A percentile compares a stretch with the other conserved stretches of the same genome.
These are phyloP conservation scores for Lactarius indigo DNA, from an alignment of 768 basidiomycete species.

Conservation along the genomic window DNA sequence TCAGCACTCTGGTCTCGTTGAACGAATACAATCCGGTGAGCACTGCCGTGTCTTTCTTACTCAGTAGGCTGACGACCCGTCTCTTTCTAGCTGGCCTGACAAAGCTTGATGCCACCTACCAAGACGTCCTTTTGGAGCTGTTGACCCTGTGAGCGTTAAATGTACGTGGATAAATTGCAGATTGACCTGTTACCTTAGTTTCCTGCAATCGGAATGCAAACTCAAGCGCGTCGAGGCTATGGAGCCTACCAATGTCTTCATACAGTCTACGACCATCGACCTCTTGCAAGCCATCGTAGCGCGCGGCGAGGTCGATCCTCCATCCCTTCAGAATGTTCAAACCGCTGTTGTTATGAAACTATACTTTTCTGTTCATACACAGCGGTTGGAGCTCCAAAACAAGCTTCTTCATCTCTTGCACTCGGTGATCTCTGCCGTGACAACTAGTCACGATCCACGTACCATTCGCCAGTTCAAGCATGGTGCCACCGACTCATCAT, in stretches of 20 bases:
- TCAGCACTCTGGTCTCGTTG: slow-evolving; percentile 55
- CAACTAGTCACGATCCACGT: slow-evolving; percentile 34
- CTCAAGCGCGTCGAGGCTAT: slow-evolving; percentile 45
- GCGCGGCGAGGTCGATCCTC: slow-evolving; percentile 70
- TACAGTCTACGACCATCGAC: slow-evolving; percentile 77
- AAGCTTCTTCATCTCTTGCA: slow-evolving; percentile 91
- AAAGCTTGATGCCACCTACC: slow-evolving; percentile 60
- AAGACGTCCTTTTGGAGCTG: slow-evolving; percentile 72
- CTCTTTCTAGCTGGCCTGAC: slow-evolving; percentile 18
- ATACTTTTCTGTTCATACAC: slow-evolving; percentile 65
- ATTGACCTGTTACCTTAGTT: slow-evolving; percentile 40
- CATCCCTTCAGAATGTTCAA: slow-evolving; percentile 62
- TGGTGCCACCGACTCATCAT: slow-evolving; percentile 9
- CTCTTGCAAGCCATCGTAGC: slow-evolving; percentile 78
- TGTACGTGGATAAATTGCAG: not conserved
- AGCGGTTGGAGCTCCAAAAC: slow-evolving; percentile 82
- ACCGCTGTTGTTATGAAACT: slow-evolving; percentile 70
- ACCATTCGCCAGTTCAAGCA: slow-evolving; percentile 6
- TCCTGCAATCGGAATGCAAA: slow-evolving; percentile 75
- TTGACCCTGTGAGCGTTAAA: slow-evolving; percentile 57
- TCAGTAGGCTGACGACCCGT: slow-evolving; percentile 13
- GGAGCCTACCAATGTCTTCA: slow-evolving; percentile 54
- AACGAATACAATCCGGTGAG: slow-evolving; percentile 60
- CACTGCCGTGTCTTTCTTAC: slow-evolving; percentile 6
- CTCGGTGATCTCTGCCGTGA: slow-evolving; percentile 70